Conservation (phyloP, 164 flowering plant genomes). For the Aristolochia californica region DNA sequence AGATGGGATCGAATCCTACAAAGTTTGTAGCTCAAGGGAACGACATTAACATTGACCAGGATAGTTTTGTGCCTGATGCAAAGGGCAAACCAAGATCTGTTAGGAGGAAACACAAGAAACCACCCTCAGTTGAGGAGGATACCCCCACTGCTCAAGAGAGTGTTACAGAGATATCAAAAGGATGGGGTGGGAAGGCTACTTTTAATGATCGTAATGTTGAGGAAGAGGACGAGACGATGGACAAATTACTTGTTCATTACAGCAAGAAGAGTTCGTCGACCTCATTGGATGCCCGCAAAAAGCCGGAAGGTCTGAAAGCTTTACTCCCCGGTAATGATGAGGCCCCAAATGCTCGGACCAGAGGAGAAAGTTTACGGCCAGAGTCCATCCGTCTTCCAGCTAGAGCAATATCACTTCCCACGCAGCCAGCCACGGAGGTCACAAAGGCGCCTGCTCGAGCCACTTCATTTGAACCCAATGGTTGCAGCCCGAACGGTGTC, state of each 20-base stretch:
- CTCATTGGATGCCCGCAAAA: constrained; percentile 19
- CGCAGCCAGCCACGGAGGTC: constrained; percentile 31
- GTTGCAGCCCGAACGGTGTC: constrained; percentile 4
- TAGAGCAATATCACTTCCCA: constrained; percentile 63
- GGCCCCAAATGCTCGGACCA: constrained; percentile 7
- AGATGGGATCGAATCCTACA: neutral
- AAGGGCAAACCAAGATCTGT: constrained; percentile 39
- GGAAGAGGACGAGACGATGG: constrained; percentile 64
- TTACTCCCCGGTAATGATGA: constrained; percentile 14
- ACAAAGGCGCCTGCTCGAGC: constrained; percentile 44
- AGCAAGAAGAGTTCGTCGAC: constrained; percentile 48
- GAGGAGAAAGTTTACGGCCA: constrained; percentile 13
- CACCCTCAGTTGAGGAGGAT: neutral
- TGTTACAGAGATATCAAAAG: constrained; percentile 25
- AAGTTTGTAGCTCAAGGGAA: too few species aligned
- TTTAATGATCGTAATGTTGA: constrained; percentile 18
- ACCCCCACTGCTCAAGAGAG: neutral
- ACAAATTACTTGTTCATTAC: constrained; percentile 62
- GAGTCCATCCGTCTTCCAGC: constrained; percentile 23
- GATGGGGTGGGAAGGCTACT: constrained; percentile 23
- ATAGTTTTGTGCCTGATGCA: neutral
- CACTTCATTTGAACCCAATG: constrained; percentile 42
- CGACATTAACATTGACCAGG: too few species aligned
- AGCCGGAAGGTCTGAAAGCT: constrained; percentile 25
- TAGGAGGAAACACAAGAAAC: constrained; percentile 24